phyloP scores from a whole-genome alignment of 1,139 yeast genomes.

The Candida tetrigidarum region DNA sequence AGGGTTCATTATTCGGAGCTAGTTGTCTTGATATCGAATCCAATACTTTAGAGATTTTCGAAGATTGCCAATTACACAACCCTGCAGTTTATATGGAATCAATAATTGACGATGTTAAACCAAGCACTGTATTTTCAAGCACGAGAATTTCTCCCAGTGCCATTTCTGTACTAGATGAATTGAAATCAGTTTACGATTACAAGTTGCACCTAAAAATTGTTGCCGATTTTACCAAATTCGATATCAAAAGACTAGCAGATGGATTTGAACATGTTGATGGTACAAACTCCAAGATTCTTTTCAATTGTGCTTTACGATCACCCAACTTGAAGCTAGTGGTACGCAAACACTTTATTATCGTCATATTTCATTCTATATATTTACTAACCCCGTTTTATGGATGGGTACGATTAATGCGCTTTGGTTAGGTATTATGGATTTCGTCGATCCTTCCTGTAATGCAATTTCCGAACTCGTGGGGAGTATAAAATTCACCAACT shows the following conservation, averaged over 20 bases:
- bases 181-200: constrained; percentile 7
- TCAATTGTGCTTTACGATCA: constrained; percentile 10
- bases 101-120: constrained; percentile 16
- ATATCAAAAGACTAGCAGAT: constrained; percentile 7
- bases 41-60: constrained; percentile 11
- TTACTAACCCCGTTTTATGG: constrained; percentile 3
- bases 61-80: constrained; percentile 15
- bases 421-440: constrained; percentile 13
- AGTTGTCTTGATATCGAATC: constrained; percentile 13
- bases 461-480: constrained; percentile 9
- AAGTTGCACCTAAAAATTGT: constrained; percentile 13
- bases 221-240: constrained; percentile 15
- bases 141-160: constrained; percentile 13
- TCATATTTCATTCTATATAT: background rate
- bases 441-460: constrained; percentile 5
- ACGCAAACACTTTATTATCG: background rate
- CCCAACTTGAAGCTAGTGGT: constrained; percentile 10
- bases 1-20: constrained; percentile 14
- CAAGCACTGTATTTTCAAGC: constrained; percentile 13
- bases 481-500: constrained; percentile 6
- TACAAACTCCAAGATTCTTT: constrained; percentile 4
- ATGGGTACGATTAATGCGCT: constrained; percentile 16
- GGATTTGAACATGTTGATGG: constrained; percentile 9
- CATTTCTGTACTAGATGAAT: constrained; percentile 8
- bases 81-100: constrained; percentile 14